Evolutionary conservation across 1,139 yeast genomes (phyloP).

Genomic region (Pneumocystis wakefieldiae): DNA sequence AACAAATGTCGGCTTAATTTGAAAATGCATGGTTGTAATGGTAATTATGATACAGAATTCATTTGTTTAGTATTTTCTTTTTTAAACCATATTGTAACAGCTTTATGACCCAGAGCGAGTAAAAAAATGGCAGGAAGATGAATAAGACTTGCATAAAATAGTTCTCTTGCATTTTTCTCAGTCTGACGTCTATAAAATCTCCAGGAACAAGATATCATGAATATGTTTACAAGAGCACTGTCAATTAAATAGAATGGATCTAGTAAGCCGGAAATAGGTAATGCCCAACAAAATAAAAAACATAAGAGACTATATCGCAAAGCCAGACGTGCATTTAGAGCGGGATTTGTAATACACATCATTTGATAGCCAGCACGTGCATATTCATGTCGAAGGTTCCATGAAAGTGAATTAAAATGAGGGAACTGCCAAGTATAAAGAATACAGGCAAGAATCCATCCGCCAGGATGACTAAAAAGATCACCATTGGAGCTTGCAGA

Average conservation of each 20-base stretch:
- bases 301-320: conserved; percentile 71
- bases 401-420: conserved; percentile 85
- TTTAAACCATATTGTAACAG: conserved; percentile 25
- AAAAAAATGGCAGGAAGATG: conserved; percentile 82
- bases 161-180: conserved; percentile 53
- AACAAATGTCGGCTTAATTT: not conserved
- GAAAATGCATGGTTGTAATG: not conserved
- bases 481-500: conserved; percentile 54
- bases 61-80: not conserved
- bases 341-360: conserved; percentile 91
- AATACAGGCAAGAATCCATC: conserved; percentile 58
- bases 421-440: conserved; percentile 98
- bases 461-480: conserved; percentile 14
- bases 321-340: conserved; percentile 83
- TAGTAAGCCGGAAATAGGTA: conserved; percentile 64
- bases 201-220: conserved; percentile 70
- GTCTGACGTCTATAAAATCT: conserved; percentile 50
- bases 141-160: conserved; percentile 91
- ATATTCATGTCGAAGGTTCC: conserved; percentile 75
- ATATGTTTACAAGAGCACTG: conserved; percentile 64
- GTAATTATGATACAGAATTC: not conserved
- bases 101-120: conserved; percentile 85
- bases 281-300: conserved; percentile 85
- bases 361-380: conserved; percentile 87
- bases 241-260: conserved; percentile 71